Percentiles rank a stretch among this genome's conserved stretches.
phyloP scores from a whole-genome alignment of 1,284 basidiomycete species.

The Rhizoctonia solani region DNA sequence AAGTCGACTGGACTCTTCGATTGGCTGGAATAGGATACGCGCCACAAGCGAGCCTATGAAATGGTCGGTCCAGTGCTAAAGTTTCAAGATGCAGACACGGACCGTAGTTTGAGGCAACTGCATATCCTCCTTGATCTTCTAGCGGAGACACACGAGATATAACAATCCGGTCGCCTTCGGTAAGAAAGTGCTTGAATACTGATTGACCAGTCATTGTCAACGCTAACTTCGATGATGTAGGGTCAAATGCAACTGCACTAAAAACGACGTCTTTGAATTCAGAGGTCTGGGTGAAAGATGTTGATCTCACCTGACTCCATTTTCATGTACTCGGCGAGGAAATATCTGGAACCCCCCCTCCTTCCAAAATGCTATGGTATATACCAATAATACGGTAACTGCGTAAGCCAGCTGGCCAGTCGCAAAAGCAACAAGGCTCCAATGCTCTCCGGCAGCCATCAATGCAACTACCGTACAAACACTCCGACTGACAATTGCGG shows the following conservation, averaged over 20 bases:
- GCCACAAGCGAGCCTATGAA: conserved; percentile 82
- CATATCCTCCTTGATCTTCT: conserved; percentile 90
- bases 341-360: conserved; percentile 19
- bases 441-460: conserved; percentile 51
- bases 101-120: conserved; percentile 94
- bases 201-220: conserved; percentile 84
- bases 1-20: conserved; percentile 86
- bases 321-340: conserved; percentile 29
- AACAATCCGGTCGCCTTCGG: conserved; percentile 93
- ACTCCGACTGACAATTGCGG: conserved; percentile 76
- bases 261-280: background rate
- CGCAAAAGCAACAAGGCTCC: conserved; percentile 80
- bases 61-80: background rate
- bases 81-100: conserved; percentile 41
- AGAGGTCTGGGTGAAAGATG: too few species aligned
- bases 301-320: background rate
- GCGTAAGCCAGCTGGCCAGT: conserved; percentile 77
- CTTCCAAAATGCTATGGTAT: conserved; percentile 42
- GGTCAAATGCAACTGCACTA: conserved; percentile 52
- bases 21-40: conserved; percentile 87
- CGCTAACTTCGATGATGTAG: conserved; percentile 60
- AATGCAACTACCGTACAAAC: conserved; percentile 69
- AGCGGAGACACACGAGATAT: conserved; percentile 81
- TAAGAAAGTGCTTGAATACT: conserved; percentile 90
- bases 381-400: conserved; percentile 47